Base-by-base conservation (phyloP, 805 yeast genomes). In the Hanseniaspora vineae region DNA sequence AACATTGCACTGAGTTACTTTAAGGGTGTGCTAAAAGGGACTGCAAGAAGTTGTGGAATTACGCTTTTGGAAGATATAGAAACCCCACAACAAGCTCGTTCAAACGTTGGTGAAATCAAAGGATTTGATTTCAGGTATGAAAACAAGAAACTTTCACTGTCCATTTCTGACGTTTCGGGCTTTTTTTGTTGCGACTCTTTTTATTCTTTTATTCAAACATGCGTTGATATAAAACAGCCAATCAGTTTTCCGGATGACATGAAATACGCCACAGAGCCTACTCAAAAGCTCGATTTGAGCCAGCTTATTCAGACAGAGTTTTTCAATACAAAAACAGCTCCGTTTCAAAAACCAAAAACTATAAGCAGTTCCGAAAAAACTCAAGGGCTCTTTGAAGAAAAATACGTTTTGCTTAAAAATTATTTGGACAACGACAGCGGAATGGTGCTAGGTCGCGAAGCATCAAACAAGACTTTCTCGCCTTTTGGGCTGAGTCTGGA, bases 141-240 rank as follows among this genome's bases (percentile, higher is more conserved):
- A 13, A 35, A 44, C 2, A 29, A 40, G 18, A 6, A 13, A 14
- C 18, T 48, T 9, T 6, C 10, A 14, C 17, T 48, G 11, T 70
- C 70, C 46, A 52, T 76, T 6, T 84, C 77, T 48, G 65, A 66
- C 15, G 59, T 73, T 14, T 68, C 65, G 18, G 43, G 81, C 1
- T 79, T 78, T 23, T 49, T 81, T 2, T 88, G 96, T 66, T 90
- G 96, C 1, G 97, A 89, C 59, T 86, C 96, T 0, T 72, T 80
- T 0, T 82, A 85, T 55, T 76, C 90, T 12, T 61, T 89, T 40
- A 51, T 78, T 2, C 94, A 83, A 51, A 56, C 84, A 9, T 52
- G 81, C 10, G 79, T 76, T 50, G 95, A 87, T 56, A 66, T 89
- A 55, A 84, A 83, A 54, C 77, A 76, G 13, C 88, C 89, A 0